Conservation (phyloP, 163 green algal genomes). For the Prototheca cutis region DNA sequence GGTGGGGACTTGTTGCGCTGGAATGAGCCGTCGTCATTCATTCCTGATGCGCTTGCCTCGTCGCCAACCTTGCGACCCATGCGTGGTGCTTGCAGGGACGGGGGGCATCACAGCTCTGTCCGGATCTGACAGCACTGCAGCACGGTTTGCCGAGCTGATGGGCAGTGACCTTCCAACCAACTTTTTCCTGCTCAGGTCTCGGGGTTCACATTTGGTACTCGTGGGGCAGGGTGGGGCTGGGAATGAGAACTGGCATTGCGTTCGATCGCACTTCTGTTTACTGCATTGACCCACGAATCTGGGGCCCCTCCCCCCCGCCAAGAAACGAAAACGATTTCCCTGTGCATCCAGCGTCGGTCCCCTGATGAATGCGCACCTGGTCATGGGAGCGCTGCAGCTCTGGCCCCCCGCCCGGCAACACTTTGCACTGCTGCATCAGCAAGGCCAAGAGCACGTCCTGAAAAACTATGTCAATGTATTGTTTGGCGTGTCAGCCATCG, state of each 20-base stretch:
- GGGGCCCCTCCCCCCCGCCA: too few species aligned
- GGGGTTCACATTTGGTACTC: too few species aligned
- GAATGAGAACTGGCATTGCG: too few species aligned
- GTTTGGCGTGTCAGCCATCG: neutral
- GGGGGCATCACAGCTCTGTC: neutral
- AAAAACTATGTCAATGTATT: neutral
- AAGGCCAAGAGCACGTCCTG: neutral
- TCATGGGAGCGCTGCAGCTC: neutral
- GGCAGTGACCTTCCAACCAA: neutral
- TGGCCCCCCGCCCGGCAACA: neutral
- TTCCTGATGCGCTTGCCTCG: too few species aligned
- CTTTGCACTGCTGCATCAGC: neutral
- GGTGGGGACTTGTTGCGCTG: too few species aligned
- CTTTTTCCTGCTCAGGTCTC: neutral
- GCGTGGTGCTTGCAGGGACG: neutral
- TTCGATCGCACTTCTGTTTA: too few species aligned
- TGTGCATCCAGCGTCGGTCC: neutral
- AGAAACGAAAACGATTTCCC: too few species aligned
- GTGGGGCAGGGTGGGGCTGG: too few species aligned
- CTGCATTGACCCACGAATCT: too few species aligned
- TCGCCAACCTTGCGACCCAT: too few species aligned
- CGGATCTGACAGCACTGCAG: neutral
- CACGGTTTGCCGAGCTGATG: neutral
- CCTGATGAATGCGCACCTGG: conserved; percentile 3
- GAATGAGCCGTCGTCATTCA: too few species aligned